Evolutionary conservation across 2,329 filamentous ascomycete genomes (phyloP), one percentile per base, ranked within the genome.

Genomic region (Venturia effusa): DNA sequence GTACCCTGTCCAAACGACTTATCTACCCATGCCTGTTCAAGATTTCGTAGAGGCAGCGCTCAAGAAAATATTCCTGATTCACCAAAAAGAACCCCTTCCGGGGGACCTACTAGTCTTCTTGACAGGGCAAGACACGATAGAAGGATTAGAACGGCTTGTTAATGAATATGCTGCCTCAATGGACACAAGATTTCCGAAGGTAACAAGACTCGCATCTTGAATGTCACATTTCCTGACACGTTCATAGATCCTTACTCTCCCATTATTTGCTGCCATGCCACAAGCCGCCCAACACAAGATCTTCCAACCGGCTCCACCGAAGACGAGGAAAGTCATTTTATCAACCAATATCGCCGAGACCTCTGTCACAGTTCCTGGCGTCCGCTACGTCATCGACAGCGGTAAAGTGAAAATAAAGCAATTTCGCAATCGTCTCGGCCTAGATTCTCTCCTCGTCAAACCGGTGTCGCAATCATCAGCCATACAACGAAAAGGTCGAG

Each of bases 271-370:
- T 1, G 92, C 95, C 41, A 82, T 99, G 6, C 89, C 93, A 0
- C 91, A 94, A 68, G 84, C 88, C 62, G 88, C 89, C 0, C 94
- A 99, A 70, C 89, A 96, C 68, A 84, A 86, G 27, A 92, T 95
- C 11, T 97, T 99, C 73, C 80, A 87, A 63, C 88, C 89, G 0
- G 83, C 89, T 27, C 84, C 85, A 0, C 83, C 85, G 2, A 81
- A 81, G n/a, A 95, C 90, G 0, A 84, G 94, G 54, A 97, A 97
- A 72, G 83, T 97, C 15, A 92, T 99, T 0, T 79, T 99, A 0
- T 88, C 92, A 0, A 99, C 94, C 17, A 99, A 99, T 71, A 97
- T 99, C 70, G 94, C 94, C n/a, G 94, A 99, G 74, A 97, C 94
- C 0, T 97, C 94, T 0, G 89, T 99, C 65, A 99, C 94, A 0